Evolutionary conservation across 2,329 filamentous ascomycete species (phyloP).

Genomic region (Trichoderma cornu-damae): DNA sequence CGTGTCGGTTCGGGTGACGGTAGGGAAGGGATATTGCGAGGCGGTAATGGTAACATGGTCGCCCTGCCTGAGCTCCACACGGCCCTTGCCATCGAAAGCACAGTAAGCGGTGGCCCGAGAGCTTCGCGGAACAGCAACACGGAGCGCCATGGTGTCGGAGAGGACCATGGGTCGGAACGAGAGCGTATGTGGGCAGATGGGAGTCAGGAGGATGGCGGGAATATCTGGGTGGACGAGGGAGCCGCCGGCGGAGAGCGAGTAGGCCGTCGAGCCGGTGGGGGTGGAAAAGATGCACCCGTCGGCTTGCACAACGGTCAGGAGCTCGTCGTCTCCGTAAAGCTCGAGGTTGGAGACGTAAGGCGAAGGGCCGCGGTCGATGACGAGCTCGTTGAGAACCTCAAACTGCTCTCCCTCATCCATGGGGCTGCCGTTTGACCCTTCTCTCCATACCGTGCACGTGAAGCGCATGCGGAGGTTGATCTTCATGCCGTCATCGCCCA

Average conservation of each 20-base stretch:
- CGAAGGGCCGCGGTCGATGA: slow-evolving; percentile 94
- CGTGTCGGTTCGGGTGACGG: slow-evolving; percentile 79
- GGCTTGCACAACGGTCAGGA: slow-evolving; percentile 91
- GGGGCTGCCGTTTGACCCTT: slow-evolving; percentile 42
- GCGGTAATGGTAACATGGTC: slow-evolving; percentile 96
- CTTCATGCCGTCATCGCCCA: slow-evolving; percentile 93
- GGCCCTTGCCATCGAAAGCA: slow-evolving; percentile 94
- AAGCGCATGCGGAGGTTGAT: slow-evolving; percentile 98
- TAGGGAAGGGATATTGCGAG: slow-evolving; percentile 94
- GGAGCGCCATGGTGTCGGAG: slow-evolving; percentile 87
- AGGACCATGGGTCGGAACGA: slow-evolving; percentile 98
- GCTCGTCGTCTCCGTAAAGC: slow-evolving; percentile 89
- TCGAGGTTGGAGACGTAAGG: slow-evolving; percentile 97
- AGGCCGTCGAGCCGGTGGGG: slow-evolving; percentile 89
- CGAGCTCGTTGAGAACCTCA: slow-evolving; percentile 95
- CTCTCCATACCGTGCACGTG: slow-evolving; percentile 91
- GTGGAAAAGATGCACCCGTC: slow-evolving; percentile 98
- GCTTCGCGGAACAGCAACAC: slow-evolving; percentile 76
- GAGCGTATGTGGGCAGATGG: slow-evolving; percentile 94
- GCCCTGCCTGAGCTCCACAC: slow-evolving; percentile 85
- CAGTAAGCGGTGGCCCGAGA: slow-evolving; percentile 93
- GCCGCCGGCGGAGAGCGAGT: slow-evolving; percentile 91
- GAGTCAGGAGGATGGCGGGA: slow-evolving; percentile 90
- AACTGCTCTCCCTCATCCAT: slow-evolving; percentile 90
- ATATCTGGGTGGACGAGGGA: slow-evolving; percentile 96